Base-by-base conservation (phyloP, 2,329 filamentous ascomycete species). In the Fusarium illudens region DNA sequence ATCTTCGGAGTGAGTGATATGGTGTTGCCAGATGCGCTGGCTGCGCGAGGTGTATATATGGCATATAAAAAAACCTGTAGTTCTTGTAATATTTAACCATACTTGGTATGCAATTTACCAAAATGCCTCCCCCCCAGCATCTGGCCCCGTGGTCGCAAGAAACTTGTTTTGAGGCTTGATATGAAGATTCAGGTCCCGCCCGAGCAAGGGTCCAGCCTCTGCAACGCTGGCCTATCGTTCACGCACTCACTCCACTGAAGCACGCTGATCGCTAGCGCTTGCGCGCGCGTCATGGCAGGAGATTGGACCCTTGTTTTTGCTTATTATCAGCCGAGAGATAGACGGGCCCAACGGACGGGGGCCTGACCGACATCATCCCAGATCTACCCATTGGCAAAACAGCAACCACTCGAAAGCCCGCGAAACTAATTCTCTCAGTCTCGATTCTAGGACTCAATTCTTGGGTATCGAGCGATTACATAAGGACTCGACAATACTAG, bases 301-400 rank as follows among this genome's bases (percentile, higher is more conserved):
- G 29, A 49, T 56, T 56, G 56, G 63, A 67, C 67, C 67, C 67
- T 58, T 67, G 63, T 46, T 67, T 27, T 44, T 25, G 20, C 17
- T 50, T 36, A 37, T 67, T 59, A 29, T 56, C 54, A 70, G 58
- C 44, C 62, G 62, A 63, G 66, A 67, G 50, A 51, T 37, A 44
- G 32, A 32, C 32, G 5, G 39, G 20, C 32, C 49, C 30, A 51
- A n/a, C 49, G 15, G n/a, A 30, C 17, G 44, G n/a, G n/a, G n/a
- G n/a, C 39, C 22, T 46, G 39, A 46, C 22, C 39, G 39, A 42
- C 37, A 42, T 42, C 37, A 20, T 42, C 15, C 12, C 22, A 44
- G 10, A 15, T 13, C 13, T 42, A 42, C 37, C 37, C 37, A 53
- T 65, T 46, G 42, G 62, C 58, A 56, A 66, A 66, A 63, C 63